These are phyloP conservation scores for Elsinoe australis DNA, from an alignment of 2,329 filamentous ascomycete genomes.

Conservation along the genomic window DNA sequence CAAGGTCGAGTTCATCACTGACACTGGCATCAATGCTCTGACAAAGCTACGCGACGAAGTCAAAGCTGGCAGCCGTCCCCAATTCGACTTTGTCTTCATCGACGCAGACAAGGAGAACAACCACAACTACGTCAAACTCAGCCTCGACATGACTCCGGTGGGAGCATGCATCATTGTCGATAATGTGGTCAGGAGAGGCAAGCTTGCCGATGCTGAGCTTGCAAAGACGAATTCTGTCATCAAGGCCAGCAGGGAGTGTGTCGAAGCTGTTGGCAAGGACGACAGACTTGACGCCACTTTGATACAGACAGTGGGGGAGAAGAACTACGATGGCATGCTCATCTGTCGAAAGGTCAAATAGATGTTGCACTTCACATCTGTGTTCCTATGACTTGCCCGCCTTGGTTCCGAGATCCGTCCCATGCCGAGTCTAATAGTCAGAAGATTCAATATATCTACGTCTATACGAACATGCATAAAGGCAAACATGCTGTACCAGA, in stretches of 20 bases:
- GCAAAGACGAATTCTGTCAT: constrained; percentile 25
- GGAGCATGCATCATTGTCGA: constrained; percentile 43
- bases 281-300: constrained; percentile 37
- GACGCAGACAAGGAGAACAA: constrained; percentile 48
- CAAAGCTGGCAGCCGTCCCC: constrained; percentile 31
- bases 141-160: constrained; percentile 32
- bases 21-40: constrained; percentile 39
- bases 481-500: background rate
- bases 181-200: constrained; percentile 42
- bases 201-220: constrained; percentile 28
- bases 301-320: constrained; percentile 40
- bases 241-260: constrained; percentile 27
- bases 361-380: no score
- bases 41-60: constrained; percentile 37
- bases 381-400: no score
- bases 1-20: constrained; percentile 40
- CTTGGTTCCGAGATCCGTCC: background rate
- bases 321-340: constrained; percentile 38
- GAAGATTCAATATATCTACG: no score
- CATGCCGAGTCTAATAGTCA: background rate
- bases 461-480: no score
- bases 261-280: constrained; percentile 38
- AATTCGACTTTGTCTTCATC: constrained; percentile 47
- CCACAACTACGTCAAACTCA: constrained; percentile 35
- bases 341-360: constrained; percentile 15